These are phyloP conservation scores for Geranium incanum DNA, from an alignment of 441 rosid species.

Conservation along the genomic window DNA sequence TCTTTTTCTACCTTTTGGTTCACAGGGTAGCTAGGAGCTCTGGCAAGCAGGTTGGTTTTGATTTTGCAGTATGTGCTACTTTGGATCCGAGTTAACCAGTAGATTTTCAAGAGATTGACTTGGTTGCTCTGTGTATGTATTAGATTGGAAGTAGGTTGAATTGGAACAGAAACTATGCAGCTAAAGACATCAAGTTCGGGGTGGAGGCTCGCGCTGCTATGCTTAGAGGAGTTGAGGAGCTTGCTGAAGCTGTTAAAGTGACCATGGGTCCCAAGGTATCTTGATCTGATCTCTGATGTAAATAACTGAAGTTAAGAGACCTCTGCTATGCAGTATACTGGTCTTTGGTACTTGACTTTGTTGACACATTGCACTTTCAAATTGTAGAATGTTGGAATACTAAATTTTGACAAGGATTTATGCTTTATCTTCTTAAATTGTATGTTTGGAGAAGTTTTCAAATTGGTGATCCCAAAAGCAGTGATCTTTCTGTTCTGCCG, in stretches of 20 bases:
- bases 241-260: slow-evolving; percentile 87
- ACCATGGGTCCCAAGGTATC: slow-evolving; percentile 94
- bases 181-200: slow-evolving; percentile 72
- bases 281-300: neutral
- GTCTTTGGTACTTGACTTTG: neutral
- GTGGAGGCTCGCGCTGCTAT: slow-evolving; percentile 77
- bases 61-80: neutral
- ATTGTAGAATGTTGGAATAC: neutral
- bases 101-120: neutral
- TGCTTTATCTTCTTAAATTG: neutral
- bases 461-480: neutral
- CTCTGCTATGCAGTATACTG: neutral
- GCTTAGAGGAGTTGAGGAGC: slow-evolving; percentile 85
- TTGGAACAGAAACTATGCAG: slow-evolving; percentile 60
- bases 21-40: neutral
- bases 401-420: neutral
- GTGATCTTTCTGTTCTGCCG: too few species aligned
- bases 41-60: slow-evolving; percentile 5
- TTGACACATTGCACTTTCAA: neutral
- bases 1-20: neutral
- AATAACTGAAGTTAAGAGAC: too few species aligned
- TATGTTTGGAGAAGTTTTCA: neutral
- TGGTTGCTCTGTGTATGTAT: neutral
- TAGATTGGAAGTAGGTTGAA: slow-evolving; percentile 28
- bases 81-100: neutral